These are phyloP conservation scores for Leccinum pachyderme DNA, from an alignment of 1,284 basidiomycete genomes.

Conservation along the genomic window DNA sequence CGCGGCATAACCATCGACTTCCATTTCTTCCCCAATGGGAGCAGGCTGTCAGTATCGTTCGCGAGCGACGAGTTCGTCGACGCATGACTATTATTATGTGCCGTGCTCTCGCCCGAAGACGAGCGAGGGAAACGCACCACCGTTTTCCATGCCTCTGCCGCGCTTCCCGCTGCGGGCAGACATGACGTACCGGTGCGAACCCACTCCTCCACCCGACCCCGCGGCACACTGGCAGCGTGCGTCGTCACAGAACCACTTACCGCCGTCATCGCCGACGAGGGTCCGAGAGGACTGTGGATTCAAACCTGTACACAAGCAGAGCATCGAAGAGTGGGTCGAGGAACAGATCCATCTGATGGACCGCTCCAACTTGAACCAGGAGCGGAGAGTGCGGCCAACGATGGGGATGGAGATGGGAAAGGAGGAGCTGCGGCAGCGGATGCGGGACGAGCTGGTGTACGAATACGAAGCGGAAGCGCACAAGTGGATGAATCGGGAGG, in stretches of 20 bases:
- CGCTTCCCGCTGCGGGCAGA: slow-evolving; percentile 25
- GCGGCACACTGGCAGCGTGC: slow-evolving; percentile 41
- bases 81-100: slow-evolving; percentile 16
- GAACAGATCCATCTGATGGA: slow-evolving; percentile 44
- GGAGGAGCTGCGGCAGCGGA: slow-evolving; percentile 35
- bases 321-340: slow-evolving; percentile 60
- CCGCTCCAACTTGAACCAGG: slow-evolving; percentile 22
- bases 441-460: slow-evolving; percentile 51
- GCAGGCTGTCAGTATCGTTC: slow-evolving; percentile 31
- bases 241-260: slow-evolving; percentile 41
- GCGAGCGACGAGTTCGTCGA: slow-evolving; percentile 21
- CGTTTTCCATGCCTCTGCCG: slow-evolving; percentile 19
- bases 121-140: slow-evolving; percentile 12
- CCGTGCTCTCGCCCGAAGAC: slow-evolving; percentile 26
- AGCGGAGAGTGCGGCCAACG: slow-evolving; percentile 8
- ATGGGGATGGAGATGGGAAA: slow-evolving; percentile 22
- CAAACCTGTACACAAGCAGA: slow-evolving; percentile 44
- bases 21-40: slow-evolving; percentile 20
- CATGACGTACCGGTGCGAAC: slow-evolving; percentile 23
- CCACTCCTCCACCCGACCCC: slow-evolving; percentile 15
- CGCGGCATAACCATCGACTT: not conserved
- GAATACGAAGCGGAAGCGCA: slow-evolving; percentile 50
- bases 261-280: not conserved
- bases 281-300: slow-evolving; percentile 44
- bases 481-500: slow-evolving; percentile 50